Conservation (phyloP, 305 asterid genomes). For the Fraxinus xanthoxyloides region DNA sequence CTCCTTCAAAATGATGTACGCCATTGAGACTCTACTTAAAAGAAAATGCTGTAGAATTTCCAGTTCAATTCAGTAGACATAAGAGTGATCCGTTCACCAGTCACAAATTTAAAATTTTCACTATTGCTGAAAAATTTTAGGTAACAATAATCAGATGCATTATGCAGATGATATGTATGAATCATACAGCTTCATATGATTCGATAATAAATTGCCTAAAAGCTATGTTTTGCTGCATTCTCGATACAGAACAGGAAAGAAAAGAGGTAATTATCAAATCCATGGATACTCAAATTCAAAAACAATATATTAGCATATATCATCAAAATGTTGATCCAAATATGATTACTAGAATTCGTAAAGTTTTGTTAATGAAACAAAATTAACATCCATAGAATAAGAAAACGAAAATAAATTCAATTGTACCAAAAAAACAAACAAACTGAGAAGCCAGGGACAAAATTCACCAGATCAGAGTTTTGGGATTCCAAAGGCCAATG, state of each 20-base stretch:
- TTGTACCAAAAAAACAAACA: neutral
- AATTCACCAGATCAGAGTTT: slow-evolving; percentile 67
- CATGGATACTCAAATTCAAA: neutral
- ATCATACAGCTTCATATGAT: neutral
- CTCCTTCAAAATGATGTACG: neutral
- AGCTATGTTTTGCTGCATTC: neutral
- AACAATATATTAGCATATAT: neutral
- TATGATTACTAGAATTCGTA: neutral
- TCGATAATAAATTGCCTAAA: neutral
- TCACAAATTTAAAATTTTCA: slow-evolving; percentile 6
- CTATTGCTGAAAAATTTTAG: neutral
- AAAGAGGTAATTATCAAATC: neutral
- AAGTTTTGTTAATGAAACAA: neutral
- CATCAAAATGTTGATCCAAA: neutral
- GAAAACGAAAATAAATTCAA: slow-evolving; percentile 3
- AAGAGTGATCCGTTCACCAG: neutral
- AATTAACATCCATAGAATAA: neutral
- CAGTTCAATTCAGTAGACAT: neutral
- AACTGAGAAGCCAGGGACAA: slow-evolving; percentile 12
- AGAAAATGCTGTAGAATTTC: neutral
- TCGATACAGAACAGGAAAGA: neutral
- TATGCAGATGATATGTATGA: neutral
- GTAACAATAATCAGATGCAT: neutral
- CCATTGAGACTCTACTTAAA: neutral
- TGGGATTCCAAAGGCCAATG: slow-evolving; percentile 96